A percentile compares a stretch with the other conserved stretches of the same genome.
phyloP scores from a whole-genome alignment of 148 eudicot genomes.

The Rhododendron ferrugineum region DNA sequence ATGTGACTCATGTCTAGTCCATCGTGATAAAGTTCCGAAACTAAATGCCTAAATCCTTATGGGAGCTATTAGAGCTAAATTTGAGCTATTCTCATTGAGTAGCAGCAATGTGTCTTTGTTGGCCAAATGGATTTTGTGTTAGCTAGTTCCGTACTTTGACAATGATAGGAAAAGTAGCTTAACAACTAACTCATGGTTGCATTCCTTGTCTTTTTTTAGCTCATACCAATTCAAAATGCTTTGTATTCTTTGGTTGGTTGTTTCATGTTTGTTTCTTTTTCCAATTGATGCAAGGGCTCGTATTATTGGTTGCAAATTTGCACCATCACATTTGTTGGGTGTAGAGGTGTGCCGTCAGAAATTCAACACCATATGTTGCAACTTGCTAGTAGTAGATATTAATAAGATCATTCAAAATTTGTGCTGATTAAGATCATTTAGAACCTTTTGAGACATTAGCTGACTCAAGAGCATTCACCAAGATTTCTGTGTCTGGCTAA shows the following conservation, averaged over 20 bases:
- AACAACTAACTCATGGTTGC: background rate
- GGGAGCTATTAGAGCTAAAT: background rate
- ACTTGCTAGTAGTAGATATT: background rate
- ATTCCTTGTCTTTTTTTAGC: background rate
- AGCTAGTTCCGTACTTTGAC: background rate
- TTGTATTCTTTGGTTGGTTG: background rate
- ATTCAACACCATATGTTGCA: background rate
- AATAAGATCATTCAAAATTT: background rate
- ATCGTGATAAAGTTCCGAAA: background rate
- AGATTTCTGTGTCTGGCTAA: background rate
- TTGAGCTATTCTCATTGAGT: background rate
- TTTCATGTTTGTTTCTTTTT: background rate
- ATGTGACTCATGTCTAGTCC: background rate
- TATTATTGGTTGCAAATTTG: background rate
- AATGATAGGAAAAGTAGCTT: background rate
- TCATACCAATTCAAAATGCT: background rate
- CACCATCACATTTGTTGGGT: background rate
- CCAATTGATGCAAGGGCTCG: background rate
- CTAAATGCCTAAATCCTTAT: background rate
- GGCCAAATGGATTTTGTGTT: background rate
- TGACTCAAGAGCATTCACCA: background rate
- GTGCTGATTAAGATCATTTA: background rate
- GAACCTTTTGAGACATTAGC: background rate
- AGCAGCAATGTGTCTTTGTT: background rate
- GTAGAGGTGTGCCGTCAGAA: background rate